These are phyloP conservation scores for Debaryomycetaceae sp. DNA, from an alignment of 1,139 yeast species.

Conservation along the genomic window DNA sequence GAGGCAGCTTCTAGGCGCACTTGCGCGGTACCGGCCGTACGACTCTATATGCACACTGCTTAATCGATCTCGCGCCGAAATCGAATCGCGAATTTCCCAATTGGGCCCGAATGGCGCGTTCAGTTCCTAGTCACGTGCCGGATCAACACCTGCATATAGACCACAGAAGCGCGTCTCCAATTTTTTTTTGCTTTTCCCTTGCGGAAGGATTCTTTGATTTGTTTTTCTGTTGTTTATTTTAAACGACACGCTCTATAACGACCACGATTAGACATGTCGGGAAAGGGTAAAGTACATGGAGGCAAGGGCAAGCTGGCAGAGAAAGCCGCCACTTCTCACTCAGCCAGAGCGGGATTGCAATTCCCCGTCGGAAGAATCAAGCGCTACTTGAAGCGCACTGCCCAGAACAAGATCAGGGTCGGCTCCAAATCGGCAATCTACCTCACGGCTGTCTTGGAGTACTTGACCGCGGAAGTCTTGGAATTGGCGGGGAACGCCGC, in stretches of 20 bases:
- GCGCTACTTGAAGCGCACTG: conserved; percentile 84
- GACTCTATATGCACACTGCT: conserved; percentile 69
- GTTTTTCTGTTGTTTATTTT: too few species aligned
- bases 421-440: conserved; percentile 97
- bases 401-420: conserved; percentile 89
- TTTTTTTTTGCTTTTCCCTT: not conserved
- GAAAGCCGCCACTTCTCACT: conserved; percentile 70
- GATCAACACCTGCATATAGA: too few species aligned
- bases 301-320: conserved; percentile 89
- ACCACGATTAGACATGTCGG: too few species aligned
- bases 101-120: conserved; percentile 34
- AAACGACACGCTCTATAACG: too few species aligned
- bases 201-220: conserved; percentile 1
- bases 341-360: conserved; percentile 95
- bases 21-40: too few species aligned
- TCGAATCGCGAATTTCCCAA: conserved; percentile 36
- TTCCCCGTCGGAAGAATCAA: conserved; percentile 99
- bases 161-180: too few species aligned
- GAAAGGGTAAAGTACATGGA: conserved; percentile 87
- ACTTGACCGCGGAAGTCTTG: conserved; percentile 94
- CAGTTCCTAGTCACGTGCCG: conserved; percentile 1
- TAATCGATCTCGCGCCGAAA: conserved; percentile 43
- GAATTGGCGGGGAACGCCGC: conserved; percentile 99
- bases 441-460: conserved; percentile 93
- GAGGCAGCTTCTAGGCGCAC: too few species aligned